These are phyloP conservation scores for Arthrocladium fulminans DNA, from an alignment of 2,329 filamentous ascomycete genomes.

Conservation along the genomic window DNA sequence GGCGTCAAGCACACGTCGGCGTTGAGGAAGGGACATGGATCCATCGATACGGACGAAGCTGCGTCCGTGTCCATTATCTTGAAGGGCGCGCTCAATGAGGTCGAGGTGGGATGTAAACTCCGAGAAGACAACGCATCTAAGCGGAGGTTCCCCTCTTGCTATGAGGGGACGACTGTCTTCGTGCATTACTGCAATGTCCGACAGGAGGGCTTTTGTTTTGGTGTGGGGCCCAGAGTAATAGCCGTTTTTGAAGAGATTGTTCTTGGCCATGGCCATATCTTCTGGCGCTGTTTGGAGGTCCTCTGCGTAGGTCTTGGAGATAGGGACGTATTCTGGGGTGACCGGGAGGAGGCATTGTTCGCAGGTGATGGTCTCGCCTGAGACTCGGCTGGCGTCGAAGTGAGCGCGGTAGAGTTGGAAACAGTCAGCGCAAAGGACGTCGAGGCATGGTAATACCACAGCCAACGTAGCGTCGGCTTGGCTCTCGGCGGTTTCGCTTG, in stretches of 20 bases:
- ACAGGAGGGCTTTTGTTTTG: slow-evolving; percentile 74
- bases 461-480: slow-evolving; percentile 54
- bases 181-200: slow-evolving; percentile 60
- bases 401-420: slow-evolving; percentile 52
- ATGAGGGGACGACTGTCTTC: slow-evolving; percentile 47
- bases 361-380: slow-evolving; percentile 40
- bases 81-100: slow-evolving; percentile 75
- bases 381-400: slow-evolving; percentile 36
- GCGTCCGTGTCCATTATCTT: slow-evolving; percentile 58
- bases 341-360: slow-evolving; percentile 59
- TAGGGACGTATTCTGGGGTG: slow-evolving; percentile 55
- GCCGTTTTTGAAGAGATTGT: slow-evolving; percentile 23
- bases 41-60: slow-evolving; percentile 77
- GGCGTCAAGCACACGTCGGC: slow-evolving; percentile 63
- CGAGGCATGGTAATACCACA: slow-evolving; percentile 78
- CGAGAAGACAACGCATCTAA: slow-evolving; percentile 91
- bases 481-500: slow-evolving; percentile 43
- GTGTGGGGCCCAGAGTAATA: slow-evolving; percentile 77
- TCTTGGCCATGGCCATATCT: slow-evolving; percentile 29
- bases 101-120: slow-evolving; percentile 95
- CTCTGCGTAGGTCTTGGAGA: slow-evolving; percentile 52
- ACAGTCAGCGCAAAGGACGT: slow-evolving; percentile 72
- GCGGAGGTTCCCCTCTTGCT: slow-evolving; percentile 58
- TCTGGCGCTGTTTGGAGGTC: slow-evolving; percentile 46
- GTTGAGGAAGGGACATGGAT: slow-evolving; percentile 67